A percentile compares a stretch with the other conserved stretches of the same genome.
These are phyloP conservation scores for Chytridium lagenaria DNA, from an alignment of 371 early-diverging fungal species.

Conservation along the genomic window DNA sequence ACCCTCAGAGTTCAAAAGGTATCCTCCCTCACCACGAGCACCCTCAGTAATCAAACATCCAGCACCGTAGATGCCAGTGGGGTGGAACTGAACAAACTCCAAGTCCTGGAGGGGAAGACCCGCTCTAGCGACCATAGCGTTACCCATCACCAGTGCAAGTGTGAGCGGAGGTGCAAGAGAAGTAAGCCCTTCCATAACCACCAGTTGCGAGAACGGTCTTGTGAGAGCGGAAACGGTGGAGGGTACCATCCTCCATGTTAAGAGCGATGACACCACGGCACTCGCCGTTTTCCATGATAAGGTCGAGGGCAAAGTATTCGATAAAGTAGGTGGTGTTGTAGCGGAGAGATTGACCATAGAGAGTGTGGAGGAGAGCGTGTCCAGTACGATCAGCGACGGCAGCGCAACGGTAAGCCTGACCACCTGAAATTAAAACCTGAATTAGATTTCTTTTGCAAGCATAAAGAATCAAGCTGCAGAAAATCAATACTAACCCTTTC, in stretches of 20 bases:
- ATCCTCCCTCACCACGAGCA: conserved; percentile 67
- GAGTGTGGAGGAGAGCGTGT: conserved; percentile 94
- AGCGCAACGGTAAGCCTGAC: conserved; percentile 97
- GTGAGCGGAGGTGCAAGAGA: conserved; percentile 98
- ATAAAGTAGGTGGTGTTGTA: conserved; percentile 97
- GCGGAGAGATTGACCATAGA: conserved; percentile 95
- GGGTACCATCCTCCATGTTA: conserved; percentile 96
- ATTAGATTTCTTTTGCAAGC: too few species aligned
- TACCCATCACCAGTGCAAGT: conserved; percentile 76
- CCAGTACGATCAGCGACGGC: conserved; percentile 99
- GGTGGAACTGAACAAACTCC: conserved; percentile 71
- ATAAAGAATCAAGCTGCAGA: neutral
- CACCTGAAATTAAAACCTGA: conserved; percentile 61
- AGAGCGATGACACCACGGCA: conserved; percentile 96
- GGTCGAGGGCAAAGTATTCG: conserved; percentile 97
- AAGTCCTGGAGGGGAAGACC: conserved; percentile 65
- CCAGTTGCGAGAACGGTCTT: conserved; percentile 98
- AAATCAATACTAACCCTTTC: conserved; percentile 71
- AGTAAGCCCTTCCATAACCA: conserved; percentile 98
- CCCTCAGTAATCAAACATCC: conserved; percentile 99
- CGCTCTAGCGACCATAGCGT: conserved; percentile 67
- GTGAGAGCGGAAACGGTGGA: conserved; percentile 97
- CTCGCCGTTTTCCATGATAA: conserved; percentile 97
- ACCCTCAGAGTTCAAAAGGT: conserved; percentile 62
- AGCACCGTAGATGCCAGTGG: conserved; percentile 87